Percentiles rank a stretch among this genome's conserved stretches.
Evolutionary conservation across 192 early-diverging fungal species (phyloP).

Genomic region (Coemansia guatemalensis): DNA sequence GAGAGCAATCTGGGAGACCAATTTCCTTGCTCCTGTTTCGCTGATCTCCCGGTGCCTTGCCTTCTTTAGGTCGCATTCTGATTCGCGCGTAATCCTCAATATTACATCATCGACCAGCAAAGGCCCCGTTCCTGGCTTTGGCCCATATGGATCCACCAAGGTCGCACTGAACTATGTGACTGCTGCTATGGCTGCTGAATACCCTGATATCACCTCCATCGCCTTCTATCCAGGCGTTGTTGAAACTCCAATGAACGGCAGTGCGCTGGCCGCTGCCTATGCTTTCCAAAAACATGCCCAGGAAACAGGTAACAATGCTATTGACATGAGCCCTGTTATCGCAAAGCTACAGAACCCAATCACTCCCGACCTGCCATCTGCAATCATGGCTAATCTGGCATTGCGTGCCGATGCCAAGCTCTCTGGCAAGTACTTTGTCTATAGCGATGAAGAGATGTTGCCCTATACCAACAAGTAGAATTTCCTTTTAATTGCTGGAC

Average conservation of each 20-base stretch:
- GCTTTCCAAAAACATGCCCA: background rate
- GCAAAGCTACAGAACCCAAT: conserved; percentile 24
- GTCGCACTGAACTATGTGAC: conserved; percentile 75
- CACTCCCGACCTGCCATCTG: conserved; percentile 9
- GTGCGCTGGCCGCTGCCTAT: conserved; percentile 8
- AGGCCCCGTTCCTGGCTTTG: conserved; percentile 30
- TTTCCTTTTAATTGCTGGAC: too few relatives aligned
- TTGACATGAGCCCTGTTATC: conserved; percentile 10
- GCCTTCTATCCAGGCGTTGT: conserved; percentile 85
- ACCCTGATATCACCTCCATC: conserved; percentile 65
- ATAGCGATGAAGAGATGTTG: conserved; percentile 24
- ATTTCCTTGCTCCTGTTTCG: conserved; percentile 24
- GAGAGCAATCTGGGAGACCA: conserved; percentile 16
- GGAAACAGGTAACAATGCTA: background rate
- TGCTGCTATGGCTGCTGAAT: conserved; percentile 63
- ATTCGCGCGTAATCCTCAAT: conserved; percentile 18
- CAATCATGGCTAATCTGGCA: conserved; percentile 44
- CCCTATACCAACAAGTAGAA: conserved; percentile 10
- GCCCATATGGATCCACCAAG: conserved; percentile 60
- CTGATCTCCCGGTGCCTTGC: conserved; percentile 15
- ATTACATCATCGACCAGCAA: conserved; percentile 44
- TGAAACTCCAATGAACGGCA: conserved; percentile 71
- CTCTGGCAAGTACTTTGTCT: conserved; percentile 26
- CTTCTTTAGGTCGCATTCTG: background rate
- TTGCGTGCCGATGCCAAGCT: conserved; percentile 21